phyloP scores from a whole-genome alignment of 2,329 filamentous ascomycete species.

The Aspergillus brunneoviolaceus region DNA sequence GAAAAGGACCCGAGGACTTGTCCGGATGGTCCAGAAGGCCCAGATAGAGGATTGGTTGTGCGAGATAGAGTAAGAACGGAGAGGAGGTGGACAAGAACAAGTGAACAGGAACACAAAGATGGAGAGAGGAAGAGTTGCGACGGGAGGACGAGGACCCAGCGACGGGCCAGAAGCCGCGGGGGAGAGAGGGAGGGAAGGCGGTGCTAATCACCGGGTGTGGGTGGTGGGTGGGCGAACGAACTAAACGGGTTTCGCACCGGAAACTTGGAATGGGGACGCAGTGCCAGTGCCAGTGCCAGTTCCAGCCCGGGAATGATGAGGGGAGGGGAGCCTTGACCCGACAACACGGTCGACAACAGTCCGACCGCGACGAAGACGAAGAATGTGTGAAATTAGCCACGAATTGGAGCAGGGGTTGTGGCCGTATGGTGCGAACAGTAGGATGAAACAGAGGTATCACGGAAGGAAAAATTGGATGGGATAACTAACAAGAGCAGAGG shows the following conservation, averaged over 20 bases:
- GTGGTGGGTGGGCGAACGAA: background rate
- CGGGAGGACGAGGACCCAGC: slow-evolving; percentile 7
- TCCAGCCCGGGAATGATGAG: slow-evolving; percentile 22
- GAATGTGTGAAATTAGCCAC: background rate
- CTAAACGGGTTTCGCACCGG: slow-evolving; percentile 3
- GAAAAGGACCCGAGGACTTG: background rate
- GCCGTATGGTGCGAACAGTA: background rate
- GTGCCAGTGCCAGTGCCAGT: slow-evolving; percentile 22
- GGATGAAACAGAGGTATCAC: slow-evolving; percentile 1
- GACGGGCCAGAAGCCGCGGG: slow-evolving; percentile 18
- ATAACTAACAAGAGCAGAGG: slow-evolving; percentile 18
- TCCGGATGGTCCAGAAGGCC: background rate
- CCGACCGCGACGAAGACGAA: slow-evolving; percentile 19
- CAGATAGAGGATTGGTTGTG: background rate
- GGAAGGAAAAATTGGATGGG: background rate
- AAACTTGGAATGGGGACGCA: slow-evolving; percentile 15
- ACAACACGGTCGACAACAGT: slow-evolving; percentile 8
- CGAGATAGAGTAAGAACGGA: background rate
- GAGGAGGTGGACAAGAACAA: background rate
- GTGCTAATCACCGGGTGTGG: slow-evolving; percentile 3
- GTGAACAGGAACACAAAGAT: background rate
- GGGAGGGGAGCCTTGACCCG: slow-evolving; percentile 7
- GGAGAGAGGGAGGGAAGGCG: slow-evolving; percentile 16
- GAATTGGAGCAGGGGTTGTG: background rate
- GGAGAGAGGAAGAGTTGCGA: slow-evolving; percentile 8